These are phyloP conservation scores for Kandelia obovata DNA, from an alignment of 345 rosid species.

Conservation along the genomic window DNA sequence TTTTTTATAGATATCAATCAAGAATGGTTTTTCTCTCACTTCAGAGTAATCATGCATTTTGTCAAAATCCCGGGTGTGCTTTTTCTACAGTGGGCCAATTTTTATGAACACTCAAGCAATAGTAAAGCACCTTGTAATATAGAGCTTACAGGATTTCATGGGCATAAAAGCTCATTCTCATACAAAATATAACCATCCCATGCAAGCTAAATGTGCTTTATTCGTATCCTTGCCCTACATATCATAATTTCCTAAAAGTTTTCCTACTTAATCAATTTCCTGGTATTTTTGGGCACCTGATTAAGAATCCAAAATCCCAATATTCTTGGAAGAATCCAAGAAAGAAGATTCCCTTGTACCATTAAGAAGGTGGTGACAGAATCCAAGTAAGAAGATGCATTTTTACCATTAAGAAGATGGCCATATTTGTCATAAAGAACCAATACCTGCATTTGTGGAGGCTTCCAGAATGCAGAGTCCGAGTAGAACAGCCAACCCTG, in stretches of 20 bases:
- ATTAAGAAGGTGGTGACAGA: no score
- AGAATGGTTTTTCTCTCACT: no score
- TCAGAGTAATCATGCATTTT: no score
- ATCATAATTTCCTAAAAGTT: not conserved
- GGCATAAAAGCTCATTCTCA: no score
- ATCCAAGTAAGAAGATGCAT: no score
- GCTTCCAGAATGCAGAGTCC: constrained; percentile 79
- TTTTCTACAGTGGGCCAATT: no score
- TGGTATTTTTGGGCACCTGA: not conserved
- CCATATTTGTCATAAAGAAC: not conserved
- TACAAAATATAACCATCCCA: not conserved
- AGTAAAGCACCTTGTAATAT: not conserved
- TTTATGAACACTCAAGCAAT: not conserved
- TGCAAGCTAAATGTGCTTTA: not conserved
- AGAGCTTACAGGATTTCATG: no score
- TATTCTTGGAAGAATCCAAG: not conserved
- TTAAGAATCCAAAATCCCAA: not conserved
- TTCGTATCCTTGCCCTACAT: not conserved
- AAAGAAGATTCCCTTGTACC: no score
- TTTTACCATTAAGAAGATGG: not conserved
- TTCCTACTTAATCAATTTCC: not conserved
- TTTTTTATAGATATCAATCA: no score
- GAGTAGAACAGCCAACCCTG: constrained; percentile 98
- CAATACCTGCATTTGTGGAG: constrained; percentile 83
- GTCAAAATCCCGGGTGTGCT: no score